Percentiles rank a stretch among this genome's conserved stretches.
Conservation (phyloP, 2,329 filamentous ascomycete genomes). For the Phialemonium atrogriseum region DNA sequence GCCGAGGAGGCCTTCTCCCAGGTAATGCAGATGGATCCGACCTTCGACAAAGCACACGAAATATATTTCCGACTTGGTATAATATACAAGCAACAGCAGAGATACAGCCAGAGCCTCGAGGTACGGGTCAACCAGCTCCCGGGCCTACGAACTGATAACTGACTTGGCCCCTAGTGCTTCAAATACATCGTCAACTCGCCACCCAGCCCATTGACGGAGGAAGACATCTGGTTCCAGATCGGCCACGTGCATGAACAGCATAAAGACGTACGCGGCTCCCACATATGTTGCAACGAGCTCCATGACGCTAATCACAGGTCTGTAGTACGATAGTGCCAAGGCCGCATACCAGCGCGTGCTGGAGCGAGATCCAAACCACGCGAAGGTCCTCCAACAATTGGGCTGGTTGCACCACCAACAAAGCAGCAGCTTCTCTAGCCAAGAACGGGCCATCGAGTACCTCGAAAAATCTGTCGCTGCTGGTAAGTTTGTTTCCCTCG, state of each 20-base stretch:
- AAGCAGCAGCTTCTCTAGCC: constrained; percentile 81
- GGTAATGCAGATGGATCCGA: constrained; percentile 96
- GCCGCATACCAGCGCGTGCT: constrained; percentile 86
- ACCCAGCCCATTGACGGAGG: constrained; percentile 84
- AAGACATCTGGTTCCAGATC: constrained; percentile 99
- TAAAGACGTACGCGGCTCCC: constrained; percentile 70
- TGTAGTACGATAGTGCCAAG: constrained; percentile 86
- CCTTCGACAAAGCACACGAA: constrained; percentile 97
- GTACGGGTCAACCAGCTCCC: constrained; percentile 39
- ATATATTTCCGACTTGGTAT: constrained; percentile 99
- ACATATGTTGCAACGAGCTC: constrained; percentile 18
- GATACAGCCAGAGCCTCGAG: constrained; percentile 86
- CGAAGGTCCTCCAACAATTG: constrained; percentile 95
- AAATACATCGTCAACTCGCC: constrained; percentile 95
- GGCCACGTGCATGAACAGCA: constrained; percentile 98
- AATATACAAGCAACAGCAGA: constrained; percentile 98
- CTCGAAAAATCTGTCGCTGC: constrained; percentile 92
- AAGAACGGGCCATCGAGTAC: constrained; percentile 95
- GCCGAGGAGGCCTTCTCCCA: constrained; percentile 97
- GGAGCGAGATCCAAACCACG: constrained; percentile 89
- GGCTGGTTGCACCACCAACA: constrained; percentile 98
- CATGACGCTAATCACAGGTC: constrained; percentile 9
- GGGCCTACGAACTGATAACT: constrained; percentile 16
- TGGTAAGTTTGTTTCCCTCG: constrained; percentile 62
- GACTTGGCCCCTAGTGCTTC: constrained; percentile 62